phyloP scores from a whole-genome alignment of 2,329 filamentous ascomycete species.

The Penicillium sp. region DNA sequence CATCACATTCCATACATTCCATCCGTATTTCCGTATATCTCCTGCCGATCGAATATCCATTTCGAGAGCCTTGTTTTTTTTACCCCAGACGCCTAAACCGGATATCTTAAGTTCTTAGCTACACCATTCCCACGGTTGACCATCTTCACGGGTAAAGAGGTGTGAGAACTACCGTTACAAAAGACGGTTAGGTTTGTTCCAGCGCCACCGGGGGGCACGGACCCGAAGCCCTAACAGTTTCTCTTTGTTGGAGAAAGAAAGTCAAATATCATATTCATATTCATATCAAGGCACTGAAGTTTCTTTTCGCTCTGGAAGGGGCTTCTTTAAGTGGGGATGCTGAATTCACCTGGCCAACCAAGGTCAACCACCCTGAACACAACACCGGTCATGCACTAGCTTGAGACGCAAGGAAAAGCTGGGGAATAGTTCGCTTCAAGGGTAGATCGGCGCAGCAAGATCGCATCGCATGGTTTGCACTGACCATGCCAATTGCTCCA shows the following conservation, averaged over 20 bases:
- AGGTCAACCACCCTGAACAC: neutral
- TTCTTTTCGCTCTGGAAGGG: neutral
- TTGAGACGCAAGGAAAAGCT: neutral
- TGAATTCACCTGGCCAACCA: neutral
- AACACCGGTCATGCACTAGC: neutral
- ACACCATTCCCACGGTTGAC: neutral
- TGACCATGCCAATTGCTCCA: neutral
- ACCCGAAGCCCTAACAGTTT: neutral
- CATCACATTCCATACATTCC: neutral
- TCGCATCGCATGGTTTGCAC: neutral
- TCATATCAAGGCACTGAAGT: neutral
- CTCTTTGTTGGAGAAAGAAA: neutral
- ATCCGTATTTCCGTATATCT: neutral
- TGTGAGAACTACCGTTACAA: neutral
- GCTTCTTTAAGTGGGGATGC: neutral
- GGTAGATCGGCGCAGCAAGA: neutral
- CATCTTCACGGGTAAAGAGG: neutral
- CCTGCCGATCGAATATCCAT: conserved; percentile 2
- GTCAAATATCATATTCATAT: neutral
- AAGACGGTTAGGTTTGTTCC: neutral
- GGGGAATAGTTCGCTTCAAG: neutral
- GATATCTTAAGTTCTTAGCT: neutral
- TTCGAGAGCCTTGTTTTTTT: neutral
- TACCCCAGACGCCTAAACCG: neutral
- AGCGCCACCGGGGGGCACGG: neutral